Evolutionary conservation across 805 yeast genomes (phyloP), one percentile per base, ranked within the genome.

Genomic region (Wickerhamiella kazuoi): DNA sequence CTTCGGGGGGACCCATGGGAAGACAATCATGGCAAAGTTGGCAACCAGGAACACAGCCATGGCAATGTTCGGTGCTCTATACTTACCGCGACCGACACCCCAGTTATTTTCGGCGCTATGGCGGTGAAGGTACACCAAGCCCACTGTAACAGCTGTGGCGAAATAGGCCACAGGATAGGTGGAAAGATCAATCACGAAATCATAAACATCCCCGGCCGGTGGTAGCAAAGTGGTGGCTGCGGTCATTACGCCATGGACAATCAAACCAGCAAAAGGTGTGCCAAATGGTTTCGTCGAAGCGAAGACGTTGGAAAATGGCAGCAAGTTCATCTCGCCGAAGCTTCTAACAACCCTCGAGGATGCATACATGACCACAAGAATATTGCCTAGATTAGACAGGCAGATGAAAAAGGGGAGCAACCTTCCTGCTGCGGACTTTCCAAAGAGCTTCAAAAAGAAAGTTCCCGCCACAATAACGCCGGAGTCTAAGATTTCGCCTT

Each of bases 401-500:
- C 78, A 68, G n/a, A 74, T 73, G 17, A 72, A 55, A 9, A 74
- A 52, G 1, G 80, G 79, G 26, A 74, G 56, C 0, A 72, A 46
- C 8, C 68, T 54, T 3, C 64, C 61, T 0, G 75, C 69, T 15
- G 68, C 52, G 7, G 69, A 62, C 41, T 68, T 68, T 4, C 79
- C 79, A 55, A 74, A 73, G 11, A 74, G 61, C 47, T 67, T 68
- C 38, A 64, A 59, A 59, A 74, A 72, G 54, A 69, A 74, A 3
- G 69, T 60, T 9, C 79, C 81, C 0, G 81, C 80, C 9, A 75
- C 70, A 21, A 75, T 57, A 2, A 71, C 78, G 0, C 81, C 81
- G 3, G 78, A 68, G 23, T 64, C 57, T 4, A 55, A 55, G 18
- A 62, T 58, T 26, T 61, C 63, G 16, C 49, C 44, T 42, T 62